These are phyloP conservation scores for Didymella keratinophila DNA, from an alignment of 2,329 filamentous ascomycete genomes.

Conservation along the genomic window DNA sequence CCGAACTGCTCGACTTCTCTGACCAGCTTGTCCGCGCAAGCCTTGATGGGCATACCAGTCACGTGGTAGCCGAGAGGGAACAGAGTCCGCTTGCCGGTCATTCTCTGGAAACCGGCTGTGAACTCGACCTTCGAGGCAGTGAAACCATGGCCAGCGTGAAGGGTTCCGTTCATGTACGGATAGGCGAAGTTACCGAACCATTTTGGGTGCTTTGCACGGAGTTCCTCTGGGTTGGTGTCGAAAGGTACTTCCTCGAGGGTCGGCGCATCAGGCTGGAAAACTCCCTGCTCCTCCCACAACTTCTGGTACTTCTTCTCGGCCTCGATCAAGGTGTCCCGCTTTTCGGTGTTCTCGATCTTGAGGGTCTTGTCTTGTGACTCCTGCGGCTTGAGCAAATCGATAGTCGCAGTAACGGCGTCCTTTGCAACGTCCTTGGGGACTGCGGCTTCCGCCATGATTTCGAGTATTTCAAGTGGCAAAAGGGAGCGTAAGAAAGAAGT, in stretches of 20 bases:
- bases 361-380: conserved; percentile 67
- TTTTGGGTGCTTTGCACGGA: conserved; percentile 85
- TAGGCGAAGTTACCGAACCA: conserved; percentile 85
- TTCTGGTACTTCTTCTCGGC: conserved; percentile 93
- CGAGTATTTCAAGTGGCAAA: conserved; percentile 15
- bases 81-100: conserved; percentile 86
- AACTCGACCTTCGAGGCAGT: conserved; percentile 95
- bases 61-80: conserved; percentile 96
- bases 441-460: conserved; percentile 44
- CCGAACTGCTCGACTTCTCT: conserved; percentile 91
- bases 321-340: conserved; percentile 80
- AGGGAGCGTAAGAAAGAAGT: conserved; percentile 28
- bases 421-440: conserved; percentile 38
- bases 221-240: conserved; percentile 75
- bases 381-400: conserved; percentile 63
- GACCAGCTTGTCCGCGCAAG: conserved; percentile 92
- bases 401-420: conserved; percentile 60
- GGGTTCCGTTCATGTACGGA: conserved; percentile 55
- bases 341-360: conserved; percentile 80
- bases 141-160: conserved; percentile 93
- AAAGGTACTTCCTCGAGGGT: conserved; percentile 78
- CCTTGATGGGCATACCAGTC: conserved; percentile 94
- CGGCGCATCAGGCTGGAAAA: conserved; percentile 90
- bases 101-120: conserved; percentile 81
- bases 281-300: conserved; percentile 76